Evolutionary conservation across 2,329 filamentous ascomycete species (phyloP), one percentile per base, ranked within the genome.

Genomic region (Chrysosphaeria jannelii): DNA sequence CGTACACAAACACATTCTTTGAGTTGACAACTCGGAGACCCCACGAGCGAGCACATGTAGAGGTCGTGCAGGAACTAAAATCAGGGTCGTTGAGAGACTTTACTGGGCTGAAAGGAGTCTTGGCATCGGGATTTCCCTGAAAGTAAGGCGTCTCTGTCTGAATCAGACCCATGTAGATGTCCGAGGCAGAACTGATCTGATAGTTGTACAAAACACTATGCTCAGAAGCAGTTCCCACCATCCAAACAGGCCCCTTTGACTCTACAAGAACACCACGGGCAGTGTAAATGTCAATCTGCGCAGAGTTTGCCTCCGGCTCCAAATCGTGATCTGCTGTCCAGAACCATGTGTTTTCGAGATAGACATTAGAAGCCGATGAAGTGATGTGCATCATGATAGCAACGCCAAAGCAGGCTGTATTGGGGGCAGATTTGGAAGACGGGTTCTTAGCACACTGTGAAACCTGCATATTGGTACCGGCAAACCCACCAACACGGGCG

Each of bases 311-410:
- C 6, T 44, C 31, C 8, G 63, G 54, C 40, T 90, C 79, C 13
- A 90, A 66, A 39, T 88, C 74, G 49, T 90, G 78, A 41, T 90
- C 78, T 3, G 78, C 64, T 22, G 76, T 69, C 76, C 78, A 89
- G 43, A 74, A 67, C 74, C 75, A 89, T 22, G 55, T 64, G 47
- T 89, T 89, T 50, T 91, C 79, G 21, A 89, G 50, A 46, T 89
- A 89, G 21, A 62, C 60, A 33, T 31, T 32, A 21, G 62, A 68
- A 24, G 57, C 55, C 16, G 50, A 39, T n/a, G 44, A 28, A 3
- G 64, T 69, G 23, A 72, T 38, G 40, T 72, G 66, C 19, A 72
- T 43, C 33, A 74, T 46, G 39, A 71, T 41, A 43, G 75, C 85
- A 13, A 72, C 59, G 16, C 67, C 78, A 18, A 68, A 53, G 44